Conservation (phyloP, 2,329 filamentous ascomycete genomes). For the Colletotrichum somersetense region DNA sequence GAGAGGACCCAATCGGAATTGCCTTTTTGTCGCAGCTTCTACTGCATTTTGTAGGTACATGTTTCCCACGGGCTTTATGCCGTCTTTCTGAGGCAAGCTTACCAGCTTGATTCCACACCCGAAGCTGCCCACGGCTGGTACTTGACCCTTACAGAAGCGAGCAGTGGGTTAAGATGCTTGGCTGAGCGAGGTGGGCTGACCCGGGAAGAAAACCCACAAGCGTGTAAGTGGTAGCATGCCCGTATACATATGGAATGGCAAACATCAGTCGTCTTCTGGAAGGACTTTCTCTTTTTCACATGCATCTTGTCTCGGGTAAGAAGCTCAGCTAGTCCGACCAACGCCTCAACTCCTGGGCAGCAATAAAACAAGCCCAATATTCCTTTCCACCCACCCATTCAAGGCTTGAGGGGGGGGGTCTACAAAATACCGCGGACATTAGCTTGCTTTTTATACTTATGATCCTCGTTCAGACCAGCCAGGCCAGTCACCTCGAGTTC, state of each 20-base stretch:
- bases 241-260: neutral
- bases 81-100: neutral
- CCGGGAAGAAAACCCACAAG: neutral
- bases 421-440: constrained; percentile 31
- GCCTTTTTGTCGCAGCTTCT: neutral
- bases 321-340: neutral
- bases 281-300: neutral
- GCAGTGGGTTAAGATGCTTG: neutral
- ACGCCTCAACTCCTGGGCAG: constrained; percentile 36
- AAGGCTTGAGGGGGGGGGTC: constrained; percentile 4
- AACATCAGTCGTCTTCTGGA: neutral
- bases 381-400: constrained; percentile 11
- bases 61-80: neutral
- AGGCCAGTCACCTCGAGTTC: neutral
- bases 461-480: constrained; percentile 3
- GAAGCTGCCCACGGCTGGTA: neutral
- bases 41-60: neutral
- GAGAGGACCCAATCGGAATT: neutral
- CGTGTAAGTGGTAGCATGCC: neutral
- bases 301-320: constrained; percentile 3
- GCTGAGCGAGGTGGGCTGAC: neutral
- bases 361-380: constrained; percentile 7
- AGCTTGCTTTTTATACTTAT: constrained; percentile 21
- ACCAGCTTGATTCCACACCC: neutral
- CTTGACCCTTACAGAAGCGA: neutral